These are phyloP conservation scores for Mycogone perniciosa DNA, from an alignment of 2,329 filamentous ascomycete genomes.

Conservation along the genomic window DNA sequence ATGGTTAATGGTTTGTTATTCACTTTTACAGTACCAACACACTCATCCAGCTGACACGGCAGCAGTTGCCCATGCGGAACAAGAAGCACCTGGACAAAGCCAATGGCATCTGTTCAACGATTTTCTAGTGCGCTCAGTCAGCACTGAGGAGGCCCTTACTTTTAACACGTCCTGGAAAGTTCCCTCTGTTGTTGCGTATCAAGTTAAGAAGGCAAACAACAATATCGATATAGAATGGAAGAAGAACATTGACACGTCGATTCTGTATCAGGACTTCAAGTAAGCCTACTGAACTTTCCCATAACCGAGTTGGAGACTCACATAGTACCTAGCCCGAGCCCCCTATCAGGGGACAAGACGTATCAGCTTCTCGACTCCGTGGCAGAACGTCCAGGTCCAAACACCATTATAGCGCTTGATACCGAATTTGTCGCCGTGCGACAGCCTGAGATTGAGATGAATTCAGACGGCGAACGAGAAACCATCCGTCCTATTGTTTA, in stretches of 20 bases:
- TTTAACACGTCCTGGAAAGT: conserved; percentile 93
- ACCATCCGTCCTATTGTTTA: conserved; percentile 88
- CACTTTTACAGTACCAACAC: too few relatives aligned
- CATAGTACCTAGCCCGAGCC: not conserved
- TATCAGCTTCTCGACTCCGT: conserved; percentile 53
- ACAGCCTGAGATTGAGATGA: conserved; percentile 92
- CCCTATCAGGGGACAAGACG: conserved; percentile 38
- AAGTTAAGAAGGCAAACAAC: conserved; percentile 75
- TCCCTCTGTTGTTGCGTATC: conserved; percentile 81
- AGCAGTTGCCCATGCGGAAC: conserved; percentile 59
- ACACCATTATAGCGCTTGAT: conserved; percentile 80
- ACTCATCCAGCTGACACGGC: conserved; percentile 1
- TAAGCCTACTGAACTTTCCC: conserved; percentile 24
- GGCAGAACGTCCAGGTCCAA: conserved; percentile 60
- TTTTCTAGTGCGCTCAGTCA: conserved; percentile 79
- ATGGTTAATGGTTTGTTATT: conserved; percentile 68
- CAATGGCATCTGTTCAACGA: conserved; percentile 98
- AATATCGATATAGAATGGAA: conserved; percentile 83
- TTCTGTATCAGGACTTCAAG: conserved; percentile 69
- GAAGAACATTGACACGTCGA: conserved; percentile 70
- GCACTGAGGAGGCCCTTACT: conserved; percentile 74
- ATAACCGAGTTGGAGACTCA: not conserved
- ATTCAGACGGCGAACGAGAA: conserved; percentile 85
- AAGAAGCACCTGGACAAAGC: conserved; percentile 51
- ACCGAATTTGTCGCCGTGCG: conserved; percentile 94